Conservation (phyloP, 768 basidiomycete genomes). For the Calocera viscosa region DNA sequence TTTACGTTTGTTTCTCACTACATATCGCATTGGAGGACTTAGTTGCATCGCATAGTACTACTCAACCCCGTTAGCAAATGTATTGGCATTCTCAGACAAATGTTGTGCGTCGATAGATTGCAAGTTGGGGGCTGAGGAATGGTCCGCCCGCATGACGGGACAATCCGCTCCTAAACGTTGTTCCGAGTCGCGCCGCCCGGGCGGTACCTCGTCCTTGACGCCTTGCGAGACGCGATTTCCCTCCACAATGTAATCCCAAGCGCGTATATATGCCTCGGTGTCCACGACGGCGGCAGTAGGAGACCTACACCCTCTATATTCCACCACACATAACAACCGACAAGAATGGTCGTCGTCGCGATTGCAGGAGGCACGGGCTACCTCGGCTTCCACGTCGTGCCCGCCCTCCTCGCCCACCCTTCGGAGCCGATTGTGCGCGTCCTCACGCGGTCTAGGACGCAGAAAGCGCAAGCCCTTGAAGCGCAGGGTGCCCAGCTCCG, state of each 20-base stretch:
- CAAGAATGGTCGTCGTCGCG: background rate
- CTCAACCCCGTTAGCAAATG: background rate
- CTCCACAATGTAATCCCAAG: too few relatives aligned
- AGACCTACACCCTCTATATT: background rate
- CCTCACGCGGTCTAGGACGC: background rate
- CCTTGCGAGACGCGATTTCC: too few relatives aligned
- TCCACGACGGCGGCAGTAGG: too few relatives aligned
- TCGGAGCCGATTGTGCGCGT: background rate
- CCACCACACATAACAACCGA: background rate
- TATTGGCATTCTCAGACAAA: background rate
- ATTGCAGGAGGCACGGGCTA: conserved; percentile 1
- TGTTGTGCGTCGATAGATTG: too few relatives aligned
- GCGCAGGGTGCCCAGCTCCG: background rate
- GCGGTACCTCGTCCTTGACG: too few relatives aligned
- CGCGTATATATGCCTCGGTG: too few relatives aligned
- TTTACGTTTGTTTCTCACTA: background rate
- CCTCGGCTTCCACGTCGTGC: background rate
- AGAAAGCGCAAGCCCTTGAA: background rate
- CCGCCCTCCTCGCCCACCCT: background rate
- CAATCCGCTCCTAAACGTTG: too few relatives aligned
- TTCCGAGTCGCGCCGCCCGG: too few relatives aligned
- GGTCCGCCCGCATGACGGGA: too few relatives aligned
- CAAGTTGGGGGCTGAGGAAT: too few relatives aligned
- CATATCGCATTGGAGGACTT: background rate
- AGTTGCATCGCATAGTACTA: background rate